Evolutionary conservation across 2,329 filamentous ascomycete species (phyloP).

Genomic region (Aspergillus floridensis): DNA sequence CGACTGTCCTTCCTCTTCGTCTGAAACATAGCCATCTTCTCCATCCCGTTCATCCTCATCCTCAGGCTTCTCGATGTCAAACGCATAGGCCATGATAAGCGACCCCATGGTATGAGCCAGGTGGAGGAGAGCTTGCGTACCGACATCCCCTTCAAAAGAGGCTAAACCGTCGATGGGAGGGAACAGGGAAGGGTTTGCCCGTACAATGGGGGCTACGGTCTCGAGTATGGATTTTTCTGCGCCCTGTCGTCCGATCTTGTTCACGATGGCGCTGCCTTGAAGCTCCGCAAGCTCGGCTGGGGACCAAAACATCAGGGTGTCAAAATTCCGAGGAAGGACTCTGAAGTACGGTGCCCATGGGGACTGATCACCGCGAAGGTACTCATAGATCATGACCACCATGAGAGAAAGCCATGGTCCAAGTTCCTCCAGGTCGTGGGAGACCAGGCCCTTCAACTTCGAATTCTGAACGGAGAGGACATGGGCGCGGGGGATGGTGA

Average conservation of each 20-base stretch:
- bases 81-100: constrained; percentile 89
- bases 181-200: constrained; percentile 43
- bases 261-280: constrained; percentile 71
- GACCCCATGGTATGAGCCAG: constrained; percentile 79
- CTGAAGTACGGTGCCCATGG: constrained; percentile 76
- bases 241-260: constrained; percentile 71
- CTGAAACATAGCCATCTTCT: constrained; percentile 53
- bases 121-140: constrained; percentile 50
- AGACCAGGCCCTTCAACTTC: constrained; percentile 58
- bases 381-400: constrained; percentile 77
- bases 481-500: constrained; percentile 69
- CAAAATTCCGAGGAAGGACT: constrained; percentile 68
- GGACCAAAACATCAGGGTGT: constrained; percentile 90
- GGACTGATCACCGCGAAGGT: constrained; percentile 58
- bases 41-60: constrained; percentile 53
- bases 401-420: constrained; percentile 62
- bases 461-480: constrained; percentile 75
- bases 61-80: constrained; percentile 67
- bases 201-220: constrained; percentile 54
- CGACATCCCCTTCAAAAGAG: constrained; percentile 39
- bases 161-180: constrained; percentile 38
- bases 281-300: constrained; percentile 67
- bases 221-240: constrained; percentile 69
- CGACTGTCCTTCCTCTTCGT: constrained; percentile 64
- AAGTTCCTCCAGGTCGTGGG: constrained; percentile 52